phyloP scores from a whole-genome alignment of 331 rosid species.

The Dryas integrifolia region DNA sequence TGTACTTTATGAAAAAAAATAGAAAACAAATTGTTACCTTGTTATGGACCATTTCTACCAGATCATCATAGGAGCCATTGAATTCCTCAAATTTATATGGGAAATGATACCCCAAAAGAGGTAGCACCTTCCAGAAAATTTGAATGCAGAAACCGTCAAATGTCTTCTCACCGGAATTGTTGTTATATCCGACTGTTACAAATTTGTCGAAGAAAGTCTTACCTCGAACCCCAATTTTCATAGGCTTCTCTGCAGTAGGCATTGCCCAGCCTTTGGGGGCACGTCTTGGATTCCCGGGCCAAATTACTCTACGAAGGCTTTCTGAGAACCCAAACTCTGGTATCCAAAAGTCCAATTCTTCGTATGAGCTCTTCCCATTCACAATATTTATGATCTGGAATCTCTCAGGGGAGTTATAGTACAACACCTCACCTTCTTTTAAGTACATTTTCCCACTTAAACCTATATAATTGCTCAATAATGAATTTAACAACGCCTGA shows the following conservation, averaged over 20 bases:
- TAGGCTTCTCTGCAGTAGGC: slow-evolving; percentile 33
- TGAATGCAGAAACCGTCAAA: slow-evolving; percentile 59
- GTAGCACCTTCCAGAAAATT: slow-evolving; percentile 34
- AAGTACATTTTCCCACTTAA: slow-evolving; percentile 35
- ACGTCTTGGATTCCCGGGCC: slow-evolving; percentile 47
- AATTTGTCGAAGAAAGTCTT: slow-evolving; percentile 36
- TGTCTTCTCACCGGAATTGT: slow-evolving; percentile 16
- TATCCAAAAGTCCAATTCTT: slow-evolving; percentile 47
- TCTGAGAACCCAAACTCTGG: slow-evolving; percentile 36
- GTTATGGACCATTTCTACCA: slow-evolving; percentile 44
- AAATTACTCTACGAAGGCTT: slow-evolving; percentile 29
- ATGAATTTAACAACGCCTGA: slow-evolving; percentile 15
- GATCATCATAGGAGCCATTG: slow-evolving; percentile 38
- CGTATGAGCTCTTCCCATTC: slow-evolving; percentile 25
- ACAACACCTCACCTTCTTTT: slow-evolving; percentile 18
- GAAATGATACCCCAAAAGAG: slow-evolving; percentile 37
- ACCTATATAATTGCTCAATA: slow-evolving; percentile 23
- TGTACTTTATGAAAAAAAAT: neutral
- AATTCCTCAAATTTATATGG: slow-evolving; percentile 30
- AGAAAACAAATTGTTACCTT: slow-evolving; percentile 34
- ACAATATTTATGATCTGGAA: slow-evolving; percentile 5
- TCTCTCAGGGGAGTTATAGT: neutral
- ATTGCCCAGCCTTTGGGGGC: slow-evolving; percentile 63
- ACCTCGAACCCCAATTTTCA: slow-evolving; percentile 57
- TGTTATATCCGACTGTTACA: slow-evolving; percentile 39